Evolutionary conservation across 768 basidiomycete species (phyloP), one percentile per base, ranked within the genome.

Genomic region (Amanita thiersii): DNA sequence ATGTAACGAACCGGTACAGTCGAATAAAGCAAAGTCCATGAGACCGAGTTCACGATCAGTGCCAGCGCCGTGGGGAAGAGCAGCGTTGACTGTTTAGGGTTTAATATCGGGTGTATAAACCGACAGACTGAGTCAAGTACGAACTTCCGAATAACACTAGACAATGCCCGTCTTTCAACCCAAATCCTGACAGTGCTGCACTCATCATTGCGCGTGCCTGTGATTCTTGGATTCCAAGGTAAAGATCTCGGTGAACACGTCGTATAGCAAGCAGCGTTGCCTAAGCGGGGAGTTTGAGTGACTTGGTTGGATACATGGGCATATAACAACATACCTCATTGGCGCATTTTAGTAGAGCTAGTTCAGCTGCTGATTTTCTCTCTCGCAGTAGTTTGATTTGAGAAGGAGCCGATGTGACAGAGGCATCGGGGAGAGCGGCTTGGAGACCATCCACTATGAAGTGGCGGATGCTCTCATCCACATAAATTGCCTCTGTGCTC

Each of bases 11-110:
- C 77, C 86, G 6, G 76, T 82, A 39, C 76, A 73, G 55, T 92
- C 89, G 45, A 91, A 80, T 10, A 92, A 66, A 8, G 80, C 70
- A 44, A 86, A 72, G 50, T 93, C 88, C 4, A 65, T 52, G 40
- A 61, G 55, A 1, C 58, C 61, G 9, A 91, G 65, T 0, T 52
- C 51, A 23, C 79, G 72, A 53, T 91, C 83, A 0, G 80, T 81
- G 2, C 86, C 85, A 26, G 72, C 68, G 4, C 88, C 91, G 56
- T 92, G 90, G 2, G 88, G 89, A 17, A 88, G 72, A 2, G 87
- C 88, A 4, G 87, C 89, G 50, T 91, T 86, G 45, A 84, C 89
- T 91, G 14, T 14, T 10, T 18, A 45, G 46, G 36, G 18, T 40
- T 32, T 14, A 34, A 8, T 12, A 35, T 47, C 21, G 50, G 35